Conservation (phyloP, 176 grass and related monocot species). For the Alloteropsis semialata region DNA sequence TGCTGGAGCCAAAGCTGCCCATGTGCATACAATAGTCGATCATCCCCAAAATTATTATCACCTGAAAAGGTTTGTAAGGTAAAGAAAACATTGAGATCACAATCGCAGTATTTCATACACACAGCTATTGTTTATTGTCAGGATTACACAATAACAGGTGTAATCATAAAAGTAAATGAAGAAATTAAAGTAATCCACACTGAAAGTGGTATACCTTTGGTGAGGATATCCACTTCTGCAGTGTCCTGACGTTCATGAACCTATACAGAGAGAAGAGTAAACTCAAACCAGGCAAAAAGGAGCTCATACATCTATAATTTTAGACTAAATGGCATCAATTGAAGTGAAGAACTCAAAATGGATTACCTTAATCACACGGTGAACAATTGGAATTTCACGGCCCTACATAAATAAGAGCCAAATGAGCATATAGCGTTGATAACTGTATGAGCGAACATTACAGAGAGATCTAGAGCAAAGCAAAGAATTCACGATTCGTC, state of each 20-base stretch:
- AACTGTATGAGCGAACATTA: constrained; percentile 9
- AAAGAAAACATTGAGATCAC: background rate
- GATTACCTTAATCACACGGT: constrained; percentile 76
- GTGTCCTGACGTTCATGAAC: constrained; percentile 76
- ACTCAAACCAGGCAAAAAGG: background rate
- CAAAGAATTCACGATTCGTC: background rate
- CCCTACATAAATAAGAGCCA: constrained; percentile 46
- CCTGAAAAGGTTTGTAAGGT: constrained; percentile 39
- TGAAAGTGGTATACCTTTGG: constrained; percentile 58
- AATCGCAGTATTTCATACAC: background rate
- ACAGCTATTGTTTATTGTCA: background rate
- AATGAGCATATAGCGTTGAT: background rate
- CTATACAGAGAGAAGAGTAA: constrained; percentile 40
- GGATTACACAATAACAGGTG: background rate
- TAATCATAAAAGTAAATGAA: background rate
- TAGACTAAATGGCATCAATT: background rate
- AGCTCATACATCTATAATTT: background rate
- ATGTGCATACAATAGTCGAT: constrained; percentile 73
- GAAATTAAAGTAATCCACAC: background rate
- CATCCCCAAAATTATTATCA: constrained; percentile 82
- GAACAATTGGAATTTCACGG: constrained; percentile 78
- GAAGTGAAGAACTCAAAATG: background rate
- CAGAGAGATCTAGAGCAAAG: background rate
- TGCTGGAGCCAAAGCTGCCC: constrained; percentile 94
- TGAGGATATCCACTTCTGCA: constrained; percentile 83